These are phyloP conservation scores for Silene vulgaris DNA, from an alignment of 179 eudicot genomes.

Conservation along the genomic window DNA sequence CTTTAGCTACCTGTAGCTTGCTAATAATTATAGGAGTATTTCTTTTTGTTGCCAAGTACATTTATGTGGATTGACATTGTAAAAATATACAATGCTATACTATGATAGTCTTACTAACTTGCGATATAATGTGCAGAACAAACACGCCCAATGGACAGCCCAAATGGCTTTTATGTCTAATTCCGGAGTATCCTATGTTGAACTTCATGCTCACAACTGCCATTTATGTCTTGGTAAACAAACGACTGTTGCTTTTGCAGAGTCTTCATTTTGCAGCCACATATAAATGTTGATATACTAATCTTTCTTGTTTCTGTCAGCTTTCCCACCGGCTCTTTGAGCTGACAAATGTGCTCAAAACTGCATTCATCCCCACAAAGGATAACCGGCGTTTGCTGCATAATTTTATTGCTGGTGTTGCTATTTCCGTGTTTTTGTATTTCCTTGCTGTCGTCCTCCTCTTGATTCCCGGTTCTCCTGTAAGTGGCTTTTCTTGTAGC, in stretches of 20 bases:
- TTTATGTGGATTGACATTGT: neutral
- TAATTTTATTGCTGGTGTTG: slow-evolving; percentile 69
- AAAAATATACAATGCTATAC: neutral
- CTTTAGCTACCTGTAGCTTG: neutral
- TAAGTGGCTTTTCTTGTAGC: slow-evolving; percentile 23
- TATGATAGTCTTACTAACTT: neutral
- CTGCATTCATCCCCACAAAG: slow-evolving; percentile 70
- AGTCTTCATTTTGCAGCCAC: neutral
- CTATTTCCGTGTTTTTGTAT: slow-evolving; percentile 60
- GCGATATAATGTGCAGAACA: slow-evolving; percentile 49
- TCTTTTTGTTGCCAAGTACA: neutral
- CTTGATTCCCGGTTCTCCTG: slow-evolving; percentile 51
- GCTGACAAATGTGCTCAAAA: slow-evolving; percentile 69
- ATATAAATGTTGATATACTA: neutral
- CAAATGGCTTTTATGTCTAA: slow-evolving; percentile 78
- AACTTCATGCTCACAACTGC: slow-evolving; percentile 96
- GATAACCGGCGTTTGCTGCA: slow-evolving; percentile 63
- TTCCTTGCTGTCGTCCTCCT: slow-evolving; percentile 61
- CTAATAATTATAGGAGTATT: neutral
- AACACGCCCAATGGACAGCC: slow-evolving; percentile 93
- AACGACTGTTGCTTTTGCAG: slow-evolving; percentile 3
- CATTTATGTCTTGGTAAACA: slow-evolving; percentile 66
- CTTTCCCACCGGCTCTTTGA: slow-evolving; percentile 81
- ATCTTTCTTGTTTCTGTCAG: slow-evolving; percentile 42
- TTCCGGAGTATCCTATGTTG: slow-evolving; percentile 84